Percentiles rank a stretch among this genome's conserved stretches.
Conservation (phyloP, 164 flowering plant species). For the Chloranthus sessilifolius region DNA sequence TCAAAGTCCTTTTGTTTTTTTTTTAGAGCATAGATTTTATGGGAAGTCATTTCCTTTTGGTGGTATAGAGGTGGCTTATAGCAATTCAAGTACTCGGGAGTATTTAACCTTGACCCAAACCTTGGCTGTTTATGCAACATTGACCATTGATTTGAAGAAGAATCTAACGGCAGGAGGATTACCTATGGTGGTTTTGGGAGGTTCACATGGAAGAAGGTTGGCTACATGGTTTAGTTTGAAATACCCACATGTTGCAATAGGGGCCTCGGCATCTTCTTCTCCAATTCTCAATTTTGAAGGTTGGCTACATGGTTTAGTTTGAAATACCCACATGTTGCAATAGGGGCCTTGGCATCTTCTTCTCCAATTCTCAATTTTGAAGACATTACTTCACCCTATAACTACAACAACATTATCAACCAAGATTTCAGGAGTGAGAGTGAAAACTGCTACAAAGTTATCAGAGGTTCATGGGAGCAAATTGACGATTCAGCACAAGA, state of each 20-base stretch:
- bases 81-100: slow-evolving; percentile 66
- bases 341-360: too few relatives aligned
- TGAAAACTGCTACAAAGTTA: slow-evolving; percentile 78
- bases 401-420: slow-evolving; percentile 40
- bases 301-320: too few relatives aligned
- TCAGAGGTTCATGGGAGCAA: slow-evolving; percentile 72
- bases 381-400: slow-evolving; percentile 38
- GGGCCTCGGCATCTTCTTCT: slow-evolving; percentile 63
- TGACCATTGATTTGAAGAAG: slow-evolving; percentile 68
- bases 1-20: slow-evolving; percentile 66
- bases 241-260: slow-evolving; percentile 56
- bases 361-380: too few relatives aligned
- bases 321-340: too few relatives aligned
- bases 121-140: slow-evolving; percentile 71
- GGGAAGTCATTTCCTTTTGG: slow-evolving; percentile 82
- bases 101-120: slow-evolving; percentile 80
- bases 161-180: slow-evolving; percentile 61
- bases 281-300: slow-evolving; percentile 56
- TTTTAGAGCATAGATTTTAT: slow-evolving; percentile 79
- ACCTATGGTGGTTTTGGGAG: slow-evolving; percentile 81
- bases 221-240: slow-evolving; percentile 91
- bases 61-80: slow-evolving; percentile 48
- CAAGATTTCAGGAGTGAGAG: slow-evolving; percentile 63
- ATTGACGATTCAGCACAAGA: slow-evolving; percentile 51
- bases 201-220: slow-evolving; percentile 96